Conservation (phyloP, 2,329 filamentous ascomycete genomes). For the Purpureocillium lavendulum region DNA sequence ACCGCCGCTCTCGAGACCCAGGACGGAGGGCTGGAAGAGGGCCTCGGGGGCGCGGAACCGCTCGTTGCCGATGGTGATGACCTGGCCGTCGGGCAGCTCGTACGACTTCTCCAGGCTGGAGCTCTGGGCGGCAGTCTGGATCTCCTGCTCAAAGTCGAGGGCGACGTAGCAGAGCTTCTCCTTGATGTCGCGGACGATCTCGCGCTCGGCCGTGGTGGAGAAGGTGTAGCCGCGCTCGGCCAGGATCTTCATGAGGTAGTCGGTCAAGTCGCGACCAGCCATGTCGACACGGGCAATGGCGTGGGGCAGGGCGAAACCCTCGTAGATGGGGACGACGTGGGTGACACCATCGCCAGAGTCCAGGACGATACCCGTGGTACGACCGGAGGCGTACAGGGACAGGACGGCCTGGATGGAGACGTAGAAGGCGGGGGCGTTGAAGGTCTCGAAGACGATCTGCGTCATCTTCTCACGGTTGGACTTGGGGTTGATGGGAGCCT, state of each 20-base stretch:
- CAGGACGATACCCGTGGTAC: constrained; percentile 99
- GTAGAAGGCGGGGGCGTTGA: constrained; percentile 99
- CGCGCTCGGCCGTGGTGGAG: constrained; percentile 99
- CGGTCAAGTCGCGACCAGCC: constrained; percentile 99
- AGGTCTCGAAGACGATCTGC: constrained; percentile 99
- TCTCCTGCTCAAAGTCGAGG: constrained; percentile 99
- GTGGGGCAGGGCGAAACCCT: constrained; percentile 99
- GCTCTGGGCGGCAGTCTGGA: constrained; percentile 98
- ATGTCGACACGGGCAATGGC: constrained; percentile 99
- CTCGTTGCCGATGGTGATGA: constrained; percentile 99
- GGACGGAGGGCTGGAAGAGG: constrained; percentile 97
- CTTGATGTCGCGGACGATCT: constrained; percentile 99
- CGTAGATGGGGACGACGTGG: constrained; percentile 99
- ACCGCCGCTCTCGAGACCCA: constrained; percentile 96
- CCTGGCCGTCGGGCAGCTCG: constrained; percentile 98
- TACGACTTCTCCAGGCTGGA: constrained; percentile 99
- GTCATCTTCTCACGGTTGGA: constrained; percentile 99
- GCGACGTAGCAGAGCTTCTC: constrained; percentile 99
- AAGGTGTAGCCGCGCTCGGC: constrained; percentile 99
- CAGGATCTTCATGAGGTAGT: constrained; percentile 99
- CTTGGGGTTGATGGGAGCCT: constrained; percentile 99
- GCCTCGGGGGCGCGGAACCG: constrained; percentile 99
- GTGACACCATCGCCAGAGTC: constrained; percentile 99
- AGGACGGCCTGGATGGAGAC: constrained; percentile 99
- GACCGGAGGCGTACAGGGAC: constrained; percentile 98